Percentiles rank a stretch among this genome's conserved stretches.
These are phyloP conservation scores for Phoma sp. DNA, from an alignment of 2,329 filamentous ascomycete species.

Conservation along the genomic window DNA sequence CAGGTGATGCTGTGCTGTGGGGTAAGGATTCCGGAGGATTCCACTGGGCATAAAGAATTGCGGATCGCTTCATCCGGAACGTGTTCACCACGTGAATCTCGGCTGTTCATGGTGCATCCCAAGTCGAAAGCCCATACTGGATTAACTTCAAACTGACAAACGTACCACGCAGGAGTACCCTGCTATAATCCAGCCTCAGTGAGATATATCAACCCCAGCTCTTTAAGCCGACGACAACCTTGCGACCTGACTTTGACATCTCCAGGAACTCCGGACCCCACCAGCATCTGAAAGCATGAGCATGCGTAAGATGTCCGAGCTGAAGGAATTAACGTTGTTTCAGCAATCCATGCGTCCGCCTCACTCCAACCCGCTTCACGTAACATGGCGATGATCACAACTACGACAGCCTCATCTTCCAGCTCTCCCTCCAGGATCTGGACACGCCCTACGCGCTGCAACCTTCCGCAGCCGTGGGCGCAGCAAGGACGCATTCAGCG, in stretches of 20 bases:
- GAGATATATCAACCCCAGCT: not conserved
- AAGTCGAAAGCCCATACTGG: too few relatives aligned
- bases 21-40: not conserved
- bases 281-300: not conserved
- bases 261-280: not conserved
- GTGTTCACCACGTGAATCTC: not conserved
- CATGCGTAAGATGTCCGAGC: not conserved
- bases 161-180: not conserved
- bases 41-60: not conserved
- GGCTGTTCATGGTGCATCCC: not conserved
- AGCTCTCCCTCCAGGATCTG: not conserved
- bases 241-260: not conserved
- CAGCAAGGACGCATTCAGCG: not conserved
- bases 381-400: not conserved
- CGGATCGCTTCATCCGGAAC: not conserved
- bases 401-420: not conserved
- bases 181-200: not conserved
- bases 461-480: conserved; percentile 1
- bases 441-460: not conserved
- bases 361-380: not conserved
- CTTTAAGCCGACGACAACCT: conserved; percentile 2
- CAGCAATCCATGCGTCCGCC: not conserved
- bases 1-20: not conserved
- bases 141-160: not conserved
- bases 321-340: not conserved